These are phyloP conservation scores for Grosmannia serpens DNA, from an alignment of 2,329 filamentous ascomycete genomes.

Conservation along the genomic window DNA sequence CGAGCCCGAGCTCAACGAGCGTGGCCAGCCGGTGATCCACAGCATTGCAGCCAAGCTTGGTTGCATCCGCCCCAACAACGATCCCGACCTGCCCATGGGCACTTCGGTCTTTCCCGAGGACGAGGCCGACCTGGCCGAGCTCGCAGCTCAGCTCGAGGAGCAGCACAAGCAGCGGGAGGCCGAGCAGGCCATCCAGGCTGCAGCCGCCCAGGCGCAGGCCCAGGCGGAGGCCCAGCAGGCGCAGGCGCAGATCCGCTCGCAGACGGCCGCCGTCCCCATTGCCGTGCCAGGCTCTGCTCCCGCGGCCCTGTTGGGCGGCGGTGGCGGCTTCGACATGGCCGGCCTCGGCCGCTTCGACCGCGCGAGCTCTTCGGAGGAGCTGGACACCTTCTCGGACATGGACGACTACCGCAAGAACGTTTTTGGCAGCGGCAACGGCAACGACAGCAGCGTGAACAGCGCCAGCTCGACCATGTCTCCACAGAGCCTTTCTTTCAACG, in stretches of 20 bases:
- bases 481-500: conserved; percentile 37
- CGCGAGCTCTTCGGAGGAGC: conserved; percentile 42
- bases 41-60: conserved; percentile 53
- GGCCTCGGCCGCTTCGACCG: conserved; percentile 27
- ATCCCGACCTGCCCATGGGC: conserved; percentile 42
- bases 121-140: conserved; percentile 43
- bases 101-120: conserved; percentile 51
- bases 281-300: conserved; percentile 3
- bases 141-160: conserved; percentile 42
- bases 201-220: background rate
- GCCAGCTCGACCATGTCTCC: conserved; percentile 38
- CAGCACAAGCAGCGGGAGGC: conserved; percentile 30
- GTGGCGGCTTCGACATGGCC: conserved; percentile 16
- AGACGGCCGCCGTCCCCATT: background rate
- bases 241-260: background rate
- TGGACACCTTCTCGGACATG: conserved; percentile 41
- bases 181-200: conserved; percentile 18
- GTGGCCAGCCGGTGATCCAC: conserved; percentile 52
- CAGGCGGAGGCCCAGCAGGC: conserved; percentile 16
- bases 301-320: conserved; percentile 11
- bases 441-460: conserved; percentile 20
- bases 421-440: conserved; percentile 23
- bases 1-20: conserved; percentile 52
- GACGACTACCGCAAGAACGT: conserved; percentile 39
- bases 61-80: conserved; percentile 51